Evolutionary conservation across 2,329 filamentous ascomycete genomes (phyloP).

Genomic region (Thielaviopsis euricoi): DNA sequence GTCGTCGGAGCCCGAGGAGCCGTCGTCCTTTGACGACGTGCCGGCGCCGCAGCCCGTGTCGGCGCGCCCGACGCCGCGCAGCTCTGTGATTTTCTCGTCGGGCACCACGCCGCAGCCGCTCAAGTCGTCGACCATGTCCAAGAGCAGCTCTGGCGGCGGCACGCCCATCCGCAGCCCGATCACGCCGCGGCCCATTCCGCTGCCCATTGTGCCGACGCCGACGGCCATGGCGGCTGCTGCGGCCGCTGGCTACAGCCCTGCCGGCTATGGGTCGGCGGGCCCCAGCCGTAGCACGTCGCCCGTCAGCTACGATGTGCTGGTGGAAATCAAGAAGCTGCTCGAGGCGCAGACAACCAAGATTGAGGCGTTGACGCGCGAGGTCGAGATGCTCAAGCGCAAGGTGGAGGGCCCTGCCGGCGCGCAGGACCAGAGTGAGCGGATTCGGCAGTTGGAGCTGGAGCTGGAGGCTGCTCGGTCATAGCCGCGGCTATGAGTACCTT

Average conservation of each 20-base stretch:
- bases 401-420: slow-evolving; percentile 33
- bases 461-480: slow-evolving; percentile 46
- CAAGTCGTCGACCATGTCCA: slow-evolving; percentile 12
- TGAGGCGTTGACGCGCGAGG: slow-evolving; percentile 49
- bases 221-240: slow-evolving; percentile 17
- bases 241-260: slow-evolving; percentile 5
- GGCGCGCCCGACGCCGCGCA: slow-evolving; percentile 7
- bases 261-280: slow-evolving; percentile 15
- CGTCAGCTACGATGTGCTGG: slow-evolving; percentile 45
- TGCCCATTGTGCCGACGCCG: slow-evolving; percentile 17
- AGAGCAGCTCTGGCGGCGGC: slow-evolving; percentile 14
- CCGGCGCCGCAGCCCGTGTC: slow-evolving; percentile 38
- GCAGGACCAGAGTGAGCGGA: slow-evolving; percentile 50
- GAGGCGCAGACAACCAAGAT: slow-evolving; percentile 64
- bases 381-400: slow-evolving; percentile 67
- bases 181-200: slow-evolving; percentile 17
- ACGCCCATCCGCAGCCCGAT: slow-evolving; percentile 18
- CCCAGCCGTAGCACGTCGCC: slow-evolving; percentile 9
- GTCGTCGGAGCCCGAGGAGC: slow-evolving; percentile 40
- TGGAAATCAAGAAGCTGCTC: slow-evolving; percentile 68
- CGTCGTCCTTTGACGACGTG: slow-evolving; percentile 77
- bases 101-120: slow-evolving; percentile 11
- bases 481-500: neutral
- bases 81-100: slow-evolving; percentile 10
- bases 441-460: slow-evolving; percentile 50